These are phyloP conservation scores for Ceratocystis destructans DNA, from an alignment of 2,329 filamentous ascomycete genomes.

Conservation along the genomic window DNA sequence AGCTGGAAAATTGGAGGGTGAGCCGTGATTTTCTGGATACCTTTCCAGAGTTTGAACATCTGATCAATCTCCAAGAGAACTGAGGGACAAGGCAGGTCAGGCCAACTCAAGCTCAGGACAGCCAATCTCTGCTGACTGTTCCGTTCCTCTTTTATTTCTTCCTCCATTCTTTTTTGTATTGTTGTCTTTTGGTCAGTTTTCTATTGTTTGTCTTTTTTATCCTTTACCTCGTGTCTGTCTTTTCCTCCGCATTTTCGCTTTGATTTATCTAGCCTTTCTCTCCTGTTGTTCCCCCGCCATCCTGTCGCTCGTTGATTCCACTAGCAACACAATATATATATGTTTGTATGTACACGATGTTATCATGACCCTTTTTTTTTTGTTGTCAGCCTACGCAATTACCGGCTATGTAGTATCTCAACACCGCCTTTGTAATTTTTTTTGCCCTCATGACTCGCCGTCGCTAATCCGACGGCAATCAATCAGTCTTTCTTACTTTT, in stretches of 20 bases:
- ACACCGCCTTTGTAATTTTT: not conserved
- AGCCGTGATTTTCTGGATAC: slow-evolving; percentile 52
- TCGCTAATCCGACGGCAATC: not conserved
- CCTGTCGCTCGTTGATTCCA: not conserved
- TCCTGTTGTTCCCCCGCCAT: not conserved
- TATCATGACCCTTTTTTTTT: not conserved
- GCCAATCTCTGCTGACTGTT: not conserved
- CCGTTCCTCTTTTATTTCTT: not conserved
- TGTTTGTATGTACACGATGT: not conserved
- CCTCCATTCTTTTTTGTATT: not conserved
- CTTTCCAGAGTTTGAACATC: slow-evolving; percentile 37
- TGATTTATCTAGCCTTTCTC: slow-evolving; percentile 4
- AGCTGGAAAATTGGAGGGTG: slow-evolving; percentile 69
- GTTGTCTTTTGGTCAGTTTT: not conserved
- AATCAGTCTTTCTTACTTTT: not conserved
- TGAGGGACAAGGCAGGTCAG: not conserved
- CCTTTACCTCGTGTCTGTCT: not conserved
- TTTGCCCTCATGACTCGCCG: not conserved
- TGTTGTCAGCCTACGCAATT: not conserved
- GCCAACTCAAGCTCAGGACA: too few relatives aligned
- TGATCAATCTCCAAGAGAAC: slow-evolving; percentile 14
- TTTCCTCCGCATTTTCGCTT: not conserved
- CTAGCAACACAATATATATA: not conserved
- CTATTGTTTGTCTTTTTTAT: not conserved
- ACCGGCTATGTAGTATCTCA: too few relatives aligned